Evolutionary conservation across 2,329 filamentous ascomycete species (phyloP).

Genomic region (Neobulgaria alba): DNA sequence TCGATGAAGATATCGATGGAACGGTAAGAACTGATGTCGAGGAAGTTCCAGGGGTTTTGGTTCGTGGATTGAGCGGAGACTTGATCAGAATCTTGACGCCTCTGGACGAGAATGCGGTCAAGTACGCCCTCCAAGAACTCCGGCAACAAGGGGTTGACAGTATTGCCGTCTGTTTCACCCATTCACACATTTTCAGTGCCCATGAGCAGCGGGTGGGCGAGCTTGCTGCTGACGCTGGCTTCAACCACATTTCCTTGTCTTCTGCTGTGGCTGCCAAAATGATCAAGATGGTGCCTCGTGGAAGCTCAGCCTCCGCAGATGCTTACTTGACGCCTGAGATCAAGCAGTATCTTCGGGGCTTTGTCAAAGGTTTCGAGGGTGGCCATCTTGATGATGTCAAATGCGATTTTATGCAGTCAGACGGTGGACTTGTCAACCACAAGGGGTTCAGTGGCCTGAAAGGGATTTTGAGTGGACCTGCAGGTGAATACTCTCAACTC

Average conservation of each 20-base stretch:
- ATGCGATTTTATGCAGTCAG: conserved; percentile 31
- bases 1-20: conserved; percentile 55
- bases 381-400: conserved; percentile 53
- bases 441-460: conserved; percentile 51
- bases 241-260: conserved; percentile 55
- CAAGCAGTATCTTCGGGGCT: conserved; percentile 55
- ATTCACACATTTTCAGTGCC: conserved; percentile 57
- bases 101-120: conserved; percentile 37
- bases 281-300: conserved; percentile 60
- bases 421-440: conserved; percentile 35
- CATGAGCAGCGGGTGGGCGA: conserved; percentile 54
- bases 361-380: conserved; percentile 51
- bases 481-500: too few relatives aligned
- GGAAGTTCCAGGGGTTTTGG: conserved; percentile 33
- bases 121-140: conserved; percentile 41
- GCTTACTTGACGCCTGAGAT: conserved; percentile 62
- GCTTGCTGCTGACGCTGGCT: conserved; percentile 54
- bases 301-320: conserved; percentile 58
- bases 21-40: conserved; percentile 56
- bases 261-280: conserved; percentile 60
- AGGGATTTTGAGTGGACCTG: conserved; percentile 57
- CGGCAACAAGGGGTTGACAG: conserved; percentile 50
- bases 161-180: conserved; percentile 58
- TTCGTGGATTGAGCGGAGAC: conserved; percentile 56
- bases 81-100: conserved; percentile 50